Conservation (phyloP, 2,329 filamentous ascomycete species). For the Cordyceps tenuipes region DNA sequence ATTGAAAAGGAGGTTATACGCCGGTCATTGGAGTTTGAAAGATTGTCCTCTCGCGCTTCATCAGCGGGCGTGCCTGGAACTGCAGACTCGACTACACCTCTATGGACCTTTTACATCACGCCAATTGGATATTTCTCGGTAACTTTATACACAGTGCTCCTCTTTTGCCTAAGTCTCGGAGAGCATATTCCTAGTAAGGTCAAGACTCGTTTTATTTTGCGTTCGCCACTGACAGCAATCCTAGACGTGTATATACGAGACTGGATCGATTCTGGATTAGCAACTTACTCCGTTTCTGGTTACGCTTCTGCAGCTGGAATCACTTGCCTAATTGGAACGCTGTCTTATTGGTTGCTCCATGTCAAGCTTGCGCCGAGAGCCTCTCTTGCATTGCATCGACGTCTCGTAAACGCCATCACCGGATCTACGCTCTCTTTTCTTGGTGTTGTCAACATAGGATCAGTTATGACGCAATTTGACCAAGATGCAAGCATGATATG, state of each 20-base stretch:
- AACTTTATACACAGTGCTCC: background rate
- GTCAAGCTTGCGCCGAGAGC: constrained; percentile 2
- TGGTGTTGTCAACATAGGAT: background rate
- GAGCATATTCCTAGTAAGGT: constrained; percentile 3
- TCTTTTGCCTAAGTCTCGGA: constrained; percentile 1
- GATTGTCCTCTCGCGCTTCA: background rate
- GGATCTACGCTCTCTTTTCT: constrained; percentile 4
- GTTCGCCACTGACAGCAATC: background rate
- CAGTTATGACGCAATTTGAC: background rate
- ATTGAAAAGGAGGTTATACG: constrained; percentile 1
- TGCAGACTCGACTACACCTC: background rate
- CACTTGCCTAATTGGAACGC: background rate
- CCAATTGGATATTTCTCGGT: background rate
- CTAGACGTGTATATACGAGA: background rate
- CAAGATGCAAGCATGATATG: background rate
- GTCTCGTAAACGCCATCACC: background rate
- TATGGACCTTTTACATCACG: background rate
- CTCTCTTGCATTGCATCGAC: background rate
- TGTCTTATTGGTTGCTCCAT: constrained; percentile 1
- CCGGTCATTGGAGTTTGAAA: constrained; percentile 2
- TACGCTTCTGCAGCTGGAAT: background rate
- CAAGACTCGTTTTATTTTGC: background rate
- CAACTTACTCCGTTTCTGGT: background rate
- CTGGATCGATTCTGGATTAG: background rate
- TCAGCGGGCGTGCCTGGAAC: too few species aligned